phyloP scores from a whole-genome alignment of 2,329 filamentous ascomycete species.

The Plenodomus tracheiphilus region DNA sequence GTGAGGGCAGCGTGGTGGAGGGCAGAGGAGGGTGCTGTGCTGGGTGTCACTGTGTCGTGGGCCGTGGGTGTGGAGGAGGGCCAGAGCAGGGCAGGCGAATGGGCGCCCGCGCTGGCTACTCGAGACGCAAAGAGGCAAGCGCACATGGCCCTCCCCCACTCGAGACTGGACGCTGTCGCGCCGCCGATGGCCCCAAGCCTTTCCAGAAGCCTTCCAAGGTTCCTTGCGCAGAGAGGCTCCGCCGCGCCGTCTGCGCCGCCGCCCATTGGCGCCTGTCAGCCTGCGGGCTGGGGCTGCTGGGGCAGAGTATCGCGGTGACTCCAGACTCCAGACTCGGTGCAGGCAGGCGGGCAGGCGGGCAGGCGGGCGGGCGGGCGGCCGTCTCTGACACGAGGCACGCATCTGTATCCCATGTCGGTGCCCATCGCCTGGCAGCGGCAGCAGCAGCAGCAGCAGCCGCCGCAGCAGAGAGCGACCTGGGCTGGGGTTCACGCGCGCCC shows the following conservation, averaged over 20 bases:
- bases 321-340: no score
- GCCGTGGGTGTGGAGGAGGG: slow-evolving; percentile 1
- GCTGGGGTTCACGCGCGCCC: slow-evolving; percentile 8
- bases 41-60: slow-evolving; percentile 10
- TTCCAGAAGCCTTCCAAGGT: slow-evolving; percentile 24
- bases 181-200: slow-evolving; percentile 13
- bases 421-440: slow-evolving; percentile 1
- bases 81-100: background rate
- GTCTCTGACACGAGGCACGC: no score
- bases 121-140: slow-evolving; percentile 12
- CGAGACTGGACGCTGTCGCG: slow-evolving; percentile 6
- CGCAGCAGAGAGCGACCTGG: background rate
- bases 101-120: slow-evolving; percentile 7
- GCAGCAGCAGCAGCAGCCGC: slow-evolving; percentile 1
- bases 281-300: no score
- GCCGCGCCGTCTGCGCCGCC: slow-evolving; percentile 4
- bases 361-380: no score
- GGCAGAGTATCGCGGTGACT: no score
- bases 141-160: slow-evolving; percentile 10
- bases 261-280: background rate
- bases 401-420: background rate
- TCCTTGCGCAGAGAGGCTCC: slow-evolving; percentile 7
- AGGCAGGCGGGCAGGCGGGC: no score
- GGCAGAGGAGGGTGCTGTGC: slow-evolving; percentile 11
- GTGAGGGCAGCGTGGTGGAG: slow-evolving; percentile 1